A percentile compares a stretch with the other conserved stretches of the same genome.
Evolutionary conservation across 805 yeast genomes (phyloP).

Genomic region (Candida gorgasii): DNA sequence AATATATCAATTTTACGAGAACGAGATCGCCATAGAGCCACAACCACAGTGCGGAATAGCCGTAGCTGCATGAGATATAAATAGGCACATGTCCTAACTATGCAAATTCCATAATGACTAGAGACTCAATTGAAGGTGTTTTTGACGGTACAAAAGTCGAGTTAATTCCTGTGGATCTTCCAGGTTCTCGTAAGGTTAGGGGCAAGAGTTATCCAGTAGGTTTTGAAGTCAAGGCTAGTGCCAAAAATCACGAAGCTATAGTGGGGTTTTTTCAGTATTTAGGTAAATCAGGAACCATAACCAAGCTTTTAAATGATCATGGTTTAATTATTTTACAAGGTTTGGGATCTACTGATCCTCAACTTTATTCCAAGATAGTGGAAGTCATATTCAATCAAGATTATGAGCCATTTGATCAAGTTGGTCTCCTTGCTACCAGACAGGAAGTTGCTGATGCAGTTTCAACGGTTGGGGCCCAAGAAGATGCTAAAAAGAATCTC

Average conservation of each 20-base stretch:
- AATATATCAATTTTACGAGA: background rate
- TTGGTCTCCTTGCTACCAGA: background rate
- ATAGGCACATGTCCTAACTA: too few relatives aligned
- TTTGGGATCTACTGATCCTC: background rate
- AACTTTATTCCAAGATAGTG: background rate
- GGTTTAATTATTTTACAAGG: background rate
- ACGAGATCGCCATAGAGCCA: background rate
- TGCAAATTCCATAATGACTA: background rate
- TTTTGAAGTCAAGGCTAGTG: background rate
- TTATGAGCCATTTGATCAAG: background rate
- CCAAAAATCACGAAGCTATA: background rate
- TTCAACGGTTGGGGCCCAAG: background rate
- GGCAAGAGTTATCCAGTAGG: background rate
- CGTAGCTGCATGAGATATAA: too few relatives aligned
- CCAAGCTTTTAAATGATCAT: background rate
- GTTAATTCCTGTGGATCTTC: constrained; percentile 1
- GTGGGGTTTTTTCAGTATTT: background rate
- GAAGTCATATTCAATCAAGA: background rate
- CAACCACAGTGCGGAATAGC: background rate
- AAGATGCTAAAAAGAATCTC: background rate
- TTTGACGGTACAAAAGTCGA: background rate
- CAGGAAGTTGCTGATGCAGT: background rate
- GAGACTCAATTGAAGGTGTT: background rate
- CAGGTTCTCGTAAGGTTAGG: background rate
- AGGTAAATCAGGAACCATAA: background rate